Conservation (phyloP, 768 basidiomycete genomes). For the Phanerochaete sordida region DNA sequence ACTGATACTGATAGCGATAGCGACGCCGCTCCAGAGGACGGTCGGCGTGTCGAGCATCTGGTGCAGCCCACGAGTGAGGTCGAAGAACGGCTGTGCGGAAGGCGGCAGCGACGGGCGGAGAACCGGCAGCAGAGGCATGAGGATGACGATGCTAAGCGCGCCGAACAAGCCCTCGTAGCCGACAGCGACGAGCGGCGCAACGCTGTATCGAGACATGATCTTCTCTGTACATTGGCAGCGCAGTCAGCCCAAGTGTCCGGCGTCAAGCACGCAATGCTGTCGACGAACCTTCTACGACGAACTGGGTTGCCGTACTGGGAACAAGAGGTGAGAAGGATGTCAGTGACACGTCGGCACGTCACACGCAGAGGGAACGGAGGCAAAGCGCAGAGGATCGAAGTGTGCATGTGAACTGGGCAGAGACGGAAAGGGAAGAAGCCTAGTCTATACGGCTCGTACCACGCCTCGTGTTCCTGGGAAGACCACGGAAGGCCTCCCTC, state of each 20-base stretch:
- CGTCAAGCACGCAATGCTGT: neutral
- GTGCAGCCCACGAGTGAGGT: slow-evolving; percentile 83
- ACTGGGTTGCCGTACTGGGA: slow-evolving; percentile 81
- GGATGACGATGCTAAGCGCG: slow-evolving; percentile 61
- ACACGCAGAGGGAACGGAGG: neutral
- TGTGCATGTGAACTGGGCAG: neutral
- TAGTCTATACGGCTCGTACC: neutral
- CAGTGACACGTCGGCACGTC: neutral
- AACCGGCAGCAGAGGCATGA: slow-evolving; percentile 71
- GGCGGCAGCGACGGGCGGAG: slow-evolving; percentile 41
- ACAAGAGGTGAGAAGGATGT: slow-evolving; percentile 1
- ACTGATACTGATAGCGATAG: slow-evolving; percentile 49
- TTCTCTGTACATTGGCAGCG: slow-evolving; percentile 51
- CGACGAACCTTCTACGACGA: slow-evolving; percentile 70
- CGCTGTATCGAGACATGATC: slow-evolving; percentile 84
- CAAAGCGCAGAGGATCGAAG: neutral
- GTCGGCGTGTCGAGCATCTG: slow-evolving; percentile 80
- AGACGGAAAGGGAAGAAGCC: slow-evolving; percentile 8
- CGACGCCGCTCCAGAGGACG: slow-evolving; percentile 42
- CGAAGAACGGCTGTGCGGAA: slow-evolving; percentile 66
- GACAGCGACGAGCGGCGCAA: slow-evolving; percentile 89
- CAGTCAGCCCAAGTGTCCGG: neutral
- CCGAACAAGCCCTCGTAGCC: slow-evolving; percentile 96
- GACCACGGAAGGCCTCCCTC: neutral
- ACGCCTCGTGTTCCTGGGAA: slow-evolving; percentile 4